phyloP scores from a whole-genome alignment of 2,329 filamentous ascomycete species.

The Trichoderma sp. region DNA sequence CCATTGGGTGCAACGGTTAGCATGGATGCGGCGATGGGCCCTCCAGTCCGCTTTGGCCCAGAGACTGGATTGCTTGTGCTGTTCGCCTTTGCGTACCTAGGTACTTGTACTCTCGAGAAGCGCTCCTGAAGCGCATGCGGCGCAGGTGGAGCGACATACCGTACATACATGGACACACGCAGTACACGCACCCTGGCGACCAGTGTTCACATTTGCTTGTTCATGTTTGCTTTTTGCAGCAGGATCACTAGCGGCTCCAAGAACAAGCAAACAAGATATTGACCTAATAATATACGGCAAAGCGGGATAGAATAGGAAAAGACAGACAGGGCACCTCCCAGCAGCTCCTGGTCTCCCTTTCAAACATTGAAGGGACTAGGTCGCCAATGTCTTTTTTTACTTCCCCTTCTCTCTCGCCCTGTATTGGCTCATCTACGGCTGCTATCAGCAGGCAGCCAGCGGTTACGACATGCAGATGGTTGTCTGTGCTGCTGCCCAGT shows the following conservation, averaged over 20 bases:
- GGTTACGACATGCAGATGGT: neutral
- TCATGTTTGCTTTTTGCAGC: neutral
- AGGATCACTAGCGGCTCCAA: neutral
- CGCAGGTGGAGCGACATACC: neutral
- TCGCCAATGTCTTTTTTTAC: neutral
- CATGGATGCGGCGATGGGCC: neutral
- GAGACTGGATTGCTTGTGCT: neutral
- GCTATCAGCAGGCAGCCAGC: neutral
- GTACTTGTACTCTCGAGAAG: too few species aligned
- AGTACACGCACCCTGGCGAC: neutral
- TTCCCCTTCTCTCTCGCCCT: neutral
- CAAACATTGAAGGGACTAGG: neutral
- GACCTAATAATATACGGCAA: neutral
- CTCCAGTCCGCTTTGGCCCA: neutral
- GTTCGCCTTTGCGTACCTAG: neutral
- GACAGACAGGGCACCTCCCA: neutral
- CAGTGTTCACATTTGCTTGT: neutral
- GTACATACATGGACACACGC: too few species aligned
- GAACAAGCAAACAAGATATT: neutral
- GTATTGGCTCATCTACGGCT: neutral
- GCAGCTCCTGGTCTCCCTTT: neutral
- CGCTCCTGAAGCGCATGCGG: neutral
- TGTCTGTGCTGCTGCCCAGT: neutral
- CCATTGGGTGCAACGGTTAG: neutral
- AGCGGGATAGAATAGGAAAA: neutral